Evolutionary conservation across 2,329 filamentous ascomycete species (phyloP), one percentile per base, ranked within the genome.

Genomic region (Epichloe scottii): DNA sequence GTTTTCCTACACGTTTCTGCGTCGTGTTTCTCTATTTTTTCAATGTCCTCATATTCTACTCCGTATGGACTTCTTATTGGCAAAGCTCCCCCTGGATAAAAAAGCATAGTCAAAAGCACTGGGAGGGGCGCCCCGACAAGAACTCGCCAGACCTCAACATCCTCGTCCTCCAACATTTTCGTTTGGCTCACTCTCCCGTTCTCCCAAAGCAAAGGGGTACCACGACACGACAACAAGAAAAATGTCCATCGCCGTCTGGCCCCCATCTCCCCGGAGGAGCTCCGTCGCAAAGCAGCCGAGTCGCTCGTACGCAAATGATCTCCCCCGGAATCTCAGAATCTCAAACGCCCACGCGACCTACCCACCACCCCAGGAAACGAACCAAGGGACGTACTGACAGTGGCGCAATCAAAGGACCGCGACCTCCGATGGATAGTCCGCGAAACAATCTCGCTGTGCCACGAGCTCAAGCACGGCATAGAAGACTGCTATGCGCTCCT

Each of bases 401-500:
- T 30, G 17, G 17, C 23, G 26, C n/a, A 38, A 5, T 8, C 19
- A 11, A 41, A 77, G 75, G 62, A 63, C 44, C 74, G 73, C 51
- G 78, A 82, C 60, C 68, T 81, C 17, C 64, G 67, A 53, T 82
- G 78, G 78, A 72, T 80, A 51, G 67, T 77, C 54, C 56, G 64
- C 40, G 73, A 77, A 53, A 74, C 78, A 8, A 67, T 72, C 49
- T 60, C 68, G 46, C 69, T 71, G 41, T 73, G 80, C 41, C 61
- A 65, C 49, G 70, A 74, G 54, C 67, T 81, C 57, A 77, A 76
- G 59, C 69, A 74, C 58, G 88, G 89, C 53, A 79, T 97, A 3
- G 83, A 93, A 64, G 89, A 96, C 68, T 96, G 90, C 69, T 88
- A 89, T 58, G 82, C 85, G 17, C 78, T 97, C 23, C 81, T 98